These are phyloP conservation scores for Emergomyces pasteurianus DNA, from an alignment of 2,329 filamentous ascomycete genomes.

Conservation along the genomic window DNA sequence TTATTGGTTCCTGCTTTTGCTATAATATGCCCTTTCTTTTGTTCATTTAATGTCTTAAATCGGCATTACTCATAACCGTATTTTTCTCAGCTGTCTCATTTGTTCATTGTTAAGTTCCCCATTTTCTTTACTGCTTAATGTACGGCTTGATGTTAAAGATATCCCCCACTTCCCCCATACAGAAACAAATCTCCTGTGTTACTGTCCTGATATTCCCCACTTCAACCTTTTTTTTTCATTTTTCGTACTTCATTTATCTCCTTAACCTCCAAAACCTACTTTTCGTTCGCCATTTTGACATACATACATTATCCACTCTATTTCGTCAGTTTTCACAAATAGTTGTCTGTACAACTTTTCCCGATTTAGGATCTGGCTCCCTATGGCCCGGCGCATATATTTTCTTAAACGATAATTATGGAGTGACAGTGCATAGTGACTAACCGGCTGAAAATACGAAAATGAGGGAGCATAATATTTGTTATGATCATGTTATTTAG, in stretches of 20 bases:
- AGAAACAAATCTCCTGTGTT: background rate
- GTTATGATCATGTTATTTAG: background rate
- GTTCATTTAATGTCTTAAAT: background rate
- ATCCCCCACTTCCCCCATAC: background rate
- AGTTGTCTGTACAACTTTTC: background rate
- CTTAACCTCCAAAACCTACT: background rate
- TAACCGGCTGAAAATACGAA: background rate
- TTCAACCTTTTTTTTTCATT: background rate
- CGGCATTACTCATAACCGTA: background rate
- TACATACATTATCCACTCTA: background rate
- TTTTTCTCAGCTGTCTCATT: background rate
- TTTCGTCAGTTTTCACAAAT: background rate
- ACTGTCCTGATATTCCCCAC: background rate
- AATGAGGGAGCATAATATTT: background rate
- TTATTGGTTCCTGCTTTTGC: background rate
- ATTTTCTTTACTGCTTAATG: background rate
- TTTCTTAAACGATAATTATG: background rate
- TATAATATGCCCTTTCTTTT: background rate
- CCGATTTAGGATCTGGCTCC: background rate
- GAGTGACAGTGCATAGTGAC: background rate
- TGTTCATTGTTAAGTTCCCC: background rate
- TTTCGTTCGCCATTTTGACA: too few relatives aligned
- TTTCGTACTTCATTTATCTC: background rate
- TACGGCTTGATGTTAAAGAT: conserved; percentile 1
- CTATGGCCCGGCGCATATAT: background rate